These are phyloP conservation scores for Ochromonas danica DNA, from an alignment of 108 stramenopile species.

Conservation along the genomic window DNA sequence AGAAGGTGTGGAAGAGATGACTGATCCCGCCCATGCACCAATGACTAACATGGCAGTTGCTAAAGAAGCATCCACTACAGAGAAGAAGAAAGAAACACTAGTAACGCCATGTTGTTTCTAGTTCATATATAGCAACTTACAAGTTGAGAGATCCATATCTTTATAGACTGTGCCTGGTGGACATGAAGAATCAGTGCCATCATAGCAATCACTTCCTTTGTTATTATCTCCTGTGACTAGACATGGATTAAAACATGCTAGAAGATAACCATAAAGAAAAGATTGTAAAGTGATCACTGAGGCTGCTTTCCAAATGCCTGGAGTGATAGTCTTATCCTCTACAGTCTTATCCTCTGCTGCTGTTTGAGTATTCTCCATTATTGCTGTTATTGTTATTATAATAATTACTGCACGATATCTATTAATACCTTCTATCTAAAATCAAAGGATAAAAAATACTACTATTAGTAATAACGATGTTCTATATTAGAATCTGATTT, in stretches of 20 bases:
- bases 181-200: not conserved
- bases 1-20: not conserved
- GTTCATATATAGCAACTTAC: not conserved
- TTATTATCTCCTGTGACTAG: conserved; percentile 1
- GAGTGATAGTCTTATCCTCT: no score
- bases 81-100: not conserved
- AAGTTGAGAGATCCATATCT: conserved; percentile 5
- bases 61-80: not conserved
- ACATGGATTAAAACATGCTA: not conserved
- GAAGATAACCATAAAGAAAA: not conserved
- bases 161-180: conserved; percentile 3
- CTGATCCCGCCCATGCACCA: conserved; percentile 1
- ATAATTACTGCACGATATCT: no score
- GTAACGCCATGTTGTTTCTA: not conserved
- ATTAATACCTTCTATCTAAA: no score
- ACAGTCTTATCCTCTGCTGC: no score
- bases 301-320: not conserved
- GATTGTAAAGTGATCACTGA: not conserved
- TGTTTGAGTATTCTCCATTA: no score
- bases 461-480: no score
- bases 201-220: conserved; percentile 2
- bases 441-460: no score
- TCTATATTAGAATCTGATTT: no score
- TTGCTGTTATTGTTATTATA: no score
- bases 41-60: not conserved